Evolutionary conservation across 768 basidiomycete species (phyloP).

Genomic region (Boletus subcaerulescens): DNA sequence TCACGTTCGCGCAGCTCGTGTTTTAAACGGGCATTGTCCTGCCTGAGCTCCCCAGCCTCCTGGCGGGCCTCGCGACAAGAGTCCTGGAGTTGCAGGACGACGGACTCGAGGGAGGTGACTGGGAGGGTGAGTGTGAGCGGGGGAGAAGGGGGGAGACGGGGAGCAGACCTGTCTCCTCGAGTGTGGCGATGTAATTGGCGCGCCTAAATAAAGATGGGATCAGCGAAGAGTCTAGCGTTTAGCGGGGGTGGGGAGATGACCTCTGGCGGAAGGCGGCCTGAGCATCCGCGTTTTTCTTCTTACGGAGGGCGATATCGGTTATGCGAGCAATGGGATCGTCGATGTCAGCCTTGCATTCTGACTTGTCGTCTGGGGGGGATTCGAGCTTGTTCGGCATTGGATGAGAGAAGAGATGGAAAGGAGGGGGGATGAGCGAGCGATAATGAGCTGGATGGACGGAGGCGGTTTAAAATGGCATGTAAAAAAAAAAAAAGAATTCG

Average conservation of each 20-base stretch:
- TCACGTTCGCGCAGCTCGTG: conserved; percentile 70
- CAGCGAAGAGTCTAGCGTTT: conserved; percentile 12
- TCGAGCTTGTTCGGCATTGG: conserved; percentile 33
- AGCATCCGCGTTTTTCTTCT: conserved; percentile 89
- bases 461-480: conserved; percentile 56
- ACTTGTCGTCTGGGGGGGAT: conserved; percentile 35
- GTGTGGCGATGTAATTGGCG: conserved; percentile 83
- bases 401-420: background rate
- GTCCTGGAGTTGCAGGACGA: conserved; percentile 80
- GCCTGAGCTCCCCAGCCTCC: conserved; percentile 59
- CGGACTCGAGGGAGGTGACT: conserved; percentile 84
- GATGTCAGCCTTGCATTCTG: conserved; percentile 36
- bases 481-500: conserved; percentile 59
- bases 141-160: background rate
- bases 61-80: conserved; percentile 66
- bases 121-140: conserved; percentile 19
- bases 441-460: conserved; percentile 17
- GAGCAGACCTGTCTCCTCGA: conserved; percentile 71
- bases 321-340: conserved; percentile 40
- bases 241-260: conserved; percentile 12
- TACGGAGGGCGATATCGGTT: conserved; percentile 69
- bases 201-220: conserved; percentile 37
- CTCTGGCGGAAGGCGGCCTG: conserved; percentile 82
- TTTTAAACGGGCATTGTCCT: conserved; percentile 62
- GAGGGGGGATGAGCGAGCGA: background rate